Percentiles rank a stretch among this genome's conserved stretches.
These are phyloP conservation scores for Parvularia atlantis DNA, from an alignment of 78 protist genomes.

Conservation along the genomic window DNA sequence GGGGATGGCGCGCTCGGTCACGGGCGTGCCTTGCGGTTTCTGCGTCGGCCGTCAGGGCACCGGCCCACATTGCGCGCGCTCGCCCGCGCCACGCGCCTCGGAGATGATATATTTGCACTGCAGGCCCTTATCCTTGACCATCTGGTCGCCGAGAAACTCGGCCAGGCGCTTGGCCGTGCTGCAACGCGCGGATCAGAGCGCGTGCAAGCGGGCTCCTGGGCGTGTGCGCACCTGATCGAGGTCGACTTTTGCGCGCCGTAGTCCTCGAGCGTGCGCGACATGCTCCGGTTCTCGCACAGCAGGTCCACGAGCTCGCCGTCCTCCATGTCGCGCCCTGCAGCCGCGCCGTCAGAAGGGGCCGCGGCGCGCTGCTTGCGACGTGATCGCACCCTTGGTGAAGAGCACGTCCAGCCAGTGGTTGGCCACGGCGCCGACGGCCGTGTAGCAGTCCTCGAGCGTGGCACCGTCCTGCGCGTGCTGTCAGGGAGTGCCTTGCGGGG, in stretches of 20 bases:
- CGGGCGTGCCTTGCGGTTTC: constrained; percentile 80
- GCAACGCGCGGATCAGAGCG: no score
- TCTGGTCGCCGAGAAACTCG: constrained; percentile 78
- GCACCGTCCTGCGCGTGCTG: no score
- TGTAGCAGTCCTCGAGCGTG: constrained; percentile 75
- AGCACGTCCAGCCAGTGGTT: constrained; percentile 84
- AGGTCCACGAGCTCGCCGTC: constrained; percentile 77
- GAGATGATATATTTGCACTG: constrained; percentile 76
- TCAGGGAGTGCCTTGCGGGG: no score
- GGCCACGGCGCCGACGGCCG: constrained; percentile 72
- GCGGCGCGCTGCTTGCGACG: no score
- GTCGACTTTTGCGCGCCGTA: constrained; percentile 66
- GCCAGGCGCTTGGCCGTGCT: constrained; percentile 62
- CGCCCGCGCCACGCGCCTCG: neutral
- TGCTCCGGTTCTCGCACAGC: constrained; percentile 72
- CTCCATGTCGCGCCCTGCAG: constrained; percentile 6
- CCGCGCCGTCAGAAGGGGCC: no score
- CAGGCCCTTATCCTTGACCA: constrained; percentile 88
- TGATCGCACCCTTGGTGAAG: constrained; percentile 48
- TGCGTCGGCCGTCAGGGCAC: neutral
- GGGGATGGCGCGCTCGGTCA: constrained; percentile 93
- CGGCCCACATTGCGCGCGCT: neutral
- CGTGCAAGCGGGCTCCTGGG: constrained; percentile 46
- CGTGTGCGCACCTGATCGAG: constrained; percentile 69
- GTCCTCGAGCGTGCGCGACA: constrained; percentile 77